Conservation (phyloP, 306 rosid species). For the Malus fusca region DNA sequence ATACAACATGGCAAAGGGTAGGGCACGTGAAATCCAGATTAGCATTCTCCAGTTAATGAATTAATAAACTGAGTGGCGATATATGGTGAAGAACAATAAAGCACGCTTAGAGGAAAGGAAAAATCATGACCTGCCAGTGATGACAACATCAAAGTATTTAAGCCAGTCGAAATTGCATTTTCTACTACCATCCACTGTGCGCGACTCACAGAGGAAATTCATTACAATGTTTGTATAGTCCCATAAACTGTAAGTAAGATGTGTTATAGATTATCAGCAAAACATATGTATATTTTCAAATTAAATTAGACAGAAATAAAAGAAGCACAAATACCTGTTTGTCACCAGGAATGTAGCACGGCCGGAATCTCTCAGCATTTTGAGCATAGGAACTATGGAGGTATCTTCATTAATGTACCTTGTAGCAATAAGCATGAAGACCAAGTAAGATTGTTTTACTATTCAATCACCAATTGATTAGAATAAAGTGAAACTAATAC, state of each 20-base stretch:
- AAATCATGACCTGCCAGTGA: constrained; percentile 77
- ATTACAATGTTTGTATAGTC: constrained; percentile 91
- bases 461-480: not conserved
- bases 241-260: constrained; percentile 82
- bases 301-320: not conserved
- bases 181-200: constrained; percentile 31
- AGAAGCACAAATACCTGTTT: constrained; percentile 56
- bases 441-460: not conserved
- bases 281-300: not conserved
- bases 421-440: constrained; percentile 10
- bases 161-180: constrained; percentile 76
- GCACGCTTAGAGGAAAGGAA: not conserved
- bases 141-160: constrained; percentile 80
- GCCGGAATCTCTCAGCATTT: constrained; percentile 86
- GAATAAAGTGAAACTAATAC: not conserved
- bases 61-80: not conserved
- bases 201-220: constrained; percentile 76
- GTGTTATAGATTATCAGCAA: not conserved
- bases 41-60: not conserved
- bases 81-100: not conserved
- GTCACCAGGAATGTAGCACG: constrained; percentile 95
- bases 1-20: not conserved
- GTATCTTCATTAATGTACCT: constrained; percentile 82
- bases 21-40: not conserved
- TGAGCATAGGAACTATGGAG: constrained; percentile 84